Evolutionary conservation across 257 asterid species (phyloP).

Genomic region (Solanum infundibuliforme): DNA sequence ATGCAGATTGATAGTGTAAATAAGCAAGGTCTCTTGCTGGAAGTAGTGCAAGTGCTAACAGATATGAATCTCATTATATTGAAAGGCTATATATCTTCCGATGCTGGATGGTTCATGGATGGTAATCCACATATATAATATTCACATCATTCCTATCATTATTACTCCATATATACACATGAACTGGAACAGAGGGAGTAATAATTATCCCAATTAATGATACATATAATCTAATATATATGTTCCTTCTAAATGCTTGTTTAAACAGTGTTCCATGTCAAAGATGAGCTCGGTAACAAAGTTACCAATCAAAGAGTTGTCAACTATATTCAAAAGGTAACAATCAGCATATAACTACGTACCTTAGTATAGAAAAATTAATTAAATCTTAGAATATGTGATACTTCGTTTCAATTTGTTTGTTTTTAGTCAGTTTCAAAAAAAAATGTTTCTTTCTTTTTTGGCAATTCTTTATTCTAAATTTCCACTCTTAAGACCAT

Average conservation of each 20-base stretch:
- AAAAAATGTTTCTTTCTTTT: too few relatives aligned
- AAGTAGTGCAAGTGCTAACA: constrained; percentile 65
- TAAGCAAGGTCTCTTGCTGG: constrained; percentile 57
- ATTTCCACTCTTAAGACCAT: too few relatives aligned
- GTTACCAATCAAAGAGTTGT: constrained; percentile 49
- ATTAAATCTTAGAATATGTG: background rate
- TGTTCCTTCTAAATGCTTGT: background rate
- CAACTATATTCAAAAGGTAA: constrained; percentile 60
- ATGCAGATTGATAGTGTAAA: constrained; percentile 61
- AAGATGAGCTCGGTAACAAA: constrained; percentile 52
- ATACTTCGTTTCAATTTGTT: background rate
- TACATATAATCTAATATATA: background rate
- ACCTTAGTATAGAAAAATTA: background rate
- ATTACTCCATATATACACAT: background rate
- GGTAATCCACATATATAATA: constrained; percentile 19
- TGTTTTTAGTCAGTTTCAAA: background rate
- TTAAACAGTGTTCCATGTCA: constrained; percentile 61
- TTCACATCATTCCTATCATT: background rate
- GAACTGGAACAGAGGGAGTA: background rate
- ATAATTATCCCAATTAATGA: background rate
- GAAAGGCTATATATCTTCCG: constrained; percentile 69
- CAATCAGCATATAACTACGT: background rate
- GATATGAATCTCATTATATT: constrained; percentile 60
- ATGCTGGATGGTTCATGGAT: constrained; percentile 82
- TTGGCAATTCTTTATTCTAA: too few relatives aligned